Evolutionary conservation across 352 stramenopile species (phyloP).

Genomic region (Thraustochytrium striatum): DNA sequence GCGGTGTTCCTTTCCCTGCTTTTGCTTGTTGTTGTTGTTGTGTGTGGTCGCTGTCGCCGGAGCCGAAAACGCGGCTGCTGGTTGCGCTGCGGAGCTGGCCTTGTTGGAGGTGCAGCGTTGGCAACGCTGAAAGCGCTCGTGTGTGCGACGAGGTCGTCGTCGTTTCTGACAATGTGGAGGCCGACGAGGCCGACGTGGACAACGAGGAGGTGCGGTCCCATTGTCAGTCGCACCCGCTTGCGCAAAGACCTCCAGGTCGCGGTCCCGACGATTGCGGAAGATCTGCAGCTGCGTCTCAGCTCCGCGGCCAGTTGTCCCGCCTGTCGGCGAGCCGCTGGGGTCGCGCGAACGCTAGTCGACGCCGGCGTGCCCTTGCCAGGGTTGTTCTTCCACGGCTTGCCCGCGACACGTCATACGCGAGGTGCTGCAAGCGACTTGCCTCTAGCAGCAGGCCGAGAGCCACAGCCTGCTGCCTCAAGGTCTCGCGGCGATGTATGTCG

Average conservation of each 20-base stretch:
- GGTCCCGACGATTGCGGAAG: neutral
- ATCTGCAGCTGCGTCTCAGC: constrained; percentile 12
- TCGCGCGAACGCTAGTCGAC: neutral
- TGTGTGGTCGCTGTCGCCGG: neutral
- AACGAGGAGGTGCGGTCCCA: neutral
- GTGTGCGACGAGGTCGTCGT: neutral
- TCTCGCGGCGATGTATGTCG: neutral
- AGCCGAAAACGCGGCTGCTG: neutral
- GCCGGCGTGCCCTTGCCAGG: neutral
- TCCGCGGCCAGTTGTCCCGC: neutral
- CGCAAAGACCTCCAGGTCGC: neutral
- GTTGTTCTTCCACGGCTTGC: neutral
- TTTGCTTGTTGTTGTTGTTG: too few species aligned
- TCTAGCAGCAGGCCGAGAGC: neutral
- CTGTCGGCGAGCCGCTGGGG: neutral
- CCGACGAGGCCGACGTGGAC: neutral
- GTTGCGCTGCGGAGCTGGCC: neutral
- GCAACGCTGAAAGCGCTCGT: neutral
- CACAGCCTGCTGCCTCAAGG: neutral
- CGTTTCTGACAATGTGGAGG: neutral
- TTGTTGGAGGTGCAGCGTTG: too few species aligned
- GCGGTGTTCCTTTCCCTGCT: neutral
- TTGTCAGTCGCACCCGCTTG: neutral
- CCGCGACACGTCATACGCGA: neutral
- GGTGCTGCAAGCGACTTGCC: neutral